Evolutionary conservation across 805 yeast genomes (phyloP), one percentile per base, ranked within the genome.

Genomic region (Candida broadrunensis): DNA sequence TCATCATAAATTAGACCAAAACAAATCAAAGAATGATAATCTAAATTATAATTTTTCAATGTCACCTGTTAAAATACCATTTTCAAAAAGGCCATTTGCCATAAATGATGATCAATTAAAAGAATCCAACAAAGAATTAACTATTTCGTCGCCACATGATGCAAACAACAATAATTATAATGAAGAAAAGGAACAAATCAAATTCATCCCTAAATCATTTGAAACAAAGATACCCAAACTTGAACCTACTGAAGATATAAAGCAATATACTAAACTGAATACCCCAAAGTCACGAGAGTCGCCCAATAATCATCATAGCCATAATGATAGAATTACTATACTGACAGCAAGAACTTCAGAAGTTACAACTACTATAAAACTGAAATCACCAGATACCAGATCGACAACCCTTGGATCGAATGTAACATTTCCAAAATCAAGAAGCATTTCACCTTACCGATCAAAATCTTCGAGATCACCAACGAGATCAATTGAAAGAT

Each of bases 41-140:
- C 13, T 35, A 5, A 11, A 38, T 19, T 41, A 42, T 35, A 37
- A 36, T 26, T 43, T 39, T 37, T 27, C n/a, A 15, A 33, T 43
- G 20, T 43, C 46, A 3, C 46, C 46, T 12, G 46, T 43, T 14
- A 43, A 35, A 27, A 14, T 43, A 20, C 46, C 45, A 5, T 23
- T 17, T 8, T 29, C 32, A 14, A 15, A 29, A 29, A 29, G 32
- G 14, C 32, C 32, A 5, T 29, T 29, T 29, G 32, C 32, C 9
- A 26, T 11, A 11, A 20, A 24, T n/a, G 30, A 16, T 12, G n/a
- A n/a, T n/a, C n/a, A n/a, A n/a, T n/a, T n/a, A n/a, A 17, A n/a
- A 21, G 29, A 21, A 36, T 18, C 14, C 4, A 31, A 21, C 14
- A 21, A 19, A 19, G 29, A 21, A 21, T 4, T 5, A 3, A 33